These are phyloP conservation scores for Petasospora fabianii DNA, from an alignment of 1,139 yeast genomes.

Conservation along the genomic window DNA sequence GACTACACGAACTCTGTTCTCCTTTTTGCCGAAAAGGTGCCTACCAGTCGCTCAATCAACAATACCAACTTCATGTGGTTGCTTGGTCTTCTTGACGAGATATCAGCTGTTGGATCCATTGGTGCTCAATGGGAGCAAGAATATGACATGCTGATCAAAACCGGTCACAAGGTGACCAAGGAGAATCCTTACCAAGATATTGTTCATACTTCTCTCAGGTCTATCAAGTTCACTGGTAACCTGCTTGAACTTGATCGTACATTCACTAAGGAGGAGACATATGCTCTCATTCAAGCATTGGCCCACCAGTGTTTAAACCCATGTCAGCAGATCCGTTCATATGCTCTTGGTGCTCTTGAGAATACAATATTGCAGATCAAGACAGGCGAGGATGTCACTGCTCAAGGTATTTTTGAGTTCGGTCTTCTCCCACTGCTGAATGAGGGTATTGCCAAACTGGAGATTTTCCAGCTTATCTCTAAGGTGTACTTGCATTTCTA, in stretches of 20 bases:
- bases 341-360: conserved; percentile 58
- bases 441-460: conserved; percentile 64
- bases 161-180: conserved; percentile 40
- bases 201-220: conserved; percentile 55
- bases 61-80: conserved; percentile 56
- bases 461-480: conserved; percentile 63
- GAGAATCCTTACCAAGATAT: conserved; percentile 51
- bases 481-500: conserved; percentile 67
- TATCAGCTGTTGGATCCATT: conserved; percentile 77
- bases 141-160: conserved; percentile 39
- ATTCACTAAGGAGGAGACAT: conserved; percentile 32
- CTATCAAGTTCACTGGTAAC: conserved; percentile 57
- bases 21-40: conserved; percentile 43
- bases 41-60: conserved; percentile 34
- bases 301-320: conserved; percentile 90
- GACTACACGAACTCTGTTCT: conserved; percentile 48
- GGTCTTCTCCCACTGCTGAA: conserved; percentile 74
- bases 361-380: conserved; percentile 38
- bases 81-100: conserved; percentile 71
- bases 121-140: conserved; percentile 77
- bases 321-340: conserved; percentile 67
- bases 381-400: conserved; percentile 35
- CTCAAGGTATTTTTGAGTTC: conserved; percentile 59
- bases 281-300: conserved; percentile 70
- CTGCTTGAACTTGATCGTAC: conserved; percentile 33